These are phyloP conservation scores for Penicillium alfredii DNA, from an alignment of 495 filamentous ascomycete species.

Conservation along the genomic window DNA sequence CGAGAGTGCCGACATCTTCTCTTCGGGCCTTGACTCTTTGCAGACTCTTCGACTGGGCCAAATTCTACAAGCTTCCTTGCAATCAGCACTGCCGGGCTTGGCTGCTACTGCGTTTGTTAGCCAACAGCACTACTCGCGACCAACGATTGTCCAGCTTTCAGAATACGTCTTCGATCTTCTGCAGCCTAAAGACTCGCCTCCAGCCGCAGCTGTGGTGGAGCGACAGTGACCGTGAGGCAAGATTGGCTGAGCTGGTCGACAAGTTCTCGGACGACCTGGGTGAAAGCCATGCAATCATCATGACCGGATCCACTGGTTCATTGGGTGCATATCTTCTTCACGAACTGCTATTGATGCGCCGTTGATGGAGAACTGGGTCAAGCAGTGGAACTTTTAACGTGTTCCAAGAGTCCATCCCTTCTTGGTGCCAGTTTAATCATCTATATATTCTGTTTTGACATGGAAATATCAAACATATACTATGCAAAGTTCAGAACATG, in stretches of 20 bases:
- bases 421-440: too few relatives aligned
- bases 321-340: constrained; percentile 52
- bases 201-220: neutral
- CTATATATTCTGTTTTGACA: too few relatives aligned
- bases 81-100: constrained; percentile 2
- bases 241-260: constrained; percentile 3
- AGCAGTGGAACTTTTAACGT: too few relatives aligned
- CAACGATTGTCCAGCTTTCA: constrained; percentile 10
- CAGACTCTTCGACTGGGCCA: constrained; percentile 8
- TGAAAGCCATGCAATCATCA: constrained; percentile 19
- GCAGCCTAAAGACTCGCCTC: constrained; percentile 4
- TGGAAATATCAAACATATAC: too few relatives aligned
- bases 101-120: constrained; percentile 3
- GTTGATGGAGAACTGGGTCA: too few relatives aligned
- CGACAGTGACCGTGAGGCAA: constrained; percentile 4
- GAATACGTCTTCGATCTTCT: constrained; percentile 7
- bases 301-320: constrained; percentile 54
- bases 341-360: too few relatives aligned
- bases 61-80: constrained; percentile 6
- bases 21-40: constrained; percentile 14
- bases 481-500: too few relatives aligned
- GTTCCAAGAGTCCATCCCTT: too few relatives aligned
- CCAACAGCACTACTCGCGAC: constrained; percentile 11
- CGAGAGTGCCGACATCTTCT: constrained; percentile 9
- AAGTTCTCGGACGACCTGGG: constrained; percentile 12